A percentile compares a stretch with the other conserved stretches of the same genome.
These are phyloP conservation scores for Acidomyces sp. DNA, from an alignment of 495 filamentous ascomycete genomes.

Conservation along the genomic window DNA sequence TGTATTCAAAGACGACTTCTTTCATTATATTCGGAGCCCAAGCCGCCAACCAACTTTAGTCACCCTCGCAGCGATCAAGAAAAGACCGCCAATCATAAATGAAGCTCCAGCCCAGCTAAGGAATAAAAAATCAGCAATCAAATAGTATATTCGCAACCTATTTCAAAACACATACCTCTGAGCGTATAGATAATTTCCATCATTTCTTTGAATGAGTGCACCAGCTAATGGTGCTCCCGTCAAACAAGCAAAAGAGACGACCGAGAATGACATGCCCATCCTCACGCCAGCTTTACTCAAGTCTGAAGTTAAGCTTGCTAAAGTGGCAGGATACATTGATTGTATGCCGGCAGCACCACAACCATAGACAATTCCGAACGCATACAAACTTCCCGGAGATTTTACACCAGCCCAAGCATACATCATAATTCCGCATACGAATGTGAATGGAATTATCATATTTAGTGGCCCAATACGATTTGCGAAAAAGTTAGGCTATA, in stretches of 20 bases:
- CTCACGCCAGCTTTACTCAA: conserved; percentile 24
- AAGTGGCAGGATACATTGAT: conserved; percentile 24
- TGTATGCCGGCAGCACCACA: conserved; percentile 24
- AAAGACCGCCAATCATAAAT: conserved; percentile 17
- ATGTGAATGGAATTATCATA: conserved; percentile 23
- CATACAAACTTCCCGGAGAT: conserved; percentile 18
- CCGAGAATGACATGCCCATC: conserved; percentile 28
- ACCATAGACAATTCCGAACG: conserved; percentile 25
- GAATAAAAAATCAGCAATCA: not conserved
- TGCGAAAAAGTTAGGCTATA: conserved; percentile 25
- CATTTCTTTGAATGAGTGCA: conserved; percentile 23
- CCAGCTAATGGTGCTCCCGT: conserved; percentile 28
- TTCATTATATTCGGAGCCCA: conserved; percentile 24
- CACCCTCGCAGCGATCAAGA: conserved; percentile 20
- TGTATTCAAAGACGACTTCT: too few species aligned
- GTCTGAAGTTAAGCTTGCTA: conserved; percentile 27
- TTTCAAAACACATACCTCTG: conserved; percentile 15
- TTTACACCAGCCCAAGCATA: conserved; percentile 25
- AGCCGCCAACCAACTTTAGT: conserved; percentile 22
- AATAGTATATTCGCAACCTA: not conserved
- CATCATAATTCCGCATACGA: conserved; percentile 21
- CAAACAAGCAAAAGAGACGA: conserved; percentile 24
- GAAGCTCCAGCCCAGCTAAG: conserved; percentile 21
- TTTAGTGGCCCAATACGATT: conserved; percentile 26
- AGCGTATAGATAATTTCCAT: conserved; percentile 25